Evolutionary conservation across 2,329 filamentous ascomycete species (phyloP), one percentile per base, ranked within the genome.

Genomic region (Epichloe uncinata): DNA sequence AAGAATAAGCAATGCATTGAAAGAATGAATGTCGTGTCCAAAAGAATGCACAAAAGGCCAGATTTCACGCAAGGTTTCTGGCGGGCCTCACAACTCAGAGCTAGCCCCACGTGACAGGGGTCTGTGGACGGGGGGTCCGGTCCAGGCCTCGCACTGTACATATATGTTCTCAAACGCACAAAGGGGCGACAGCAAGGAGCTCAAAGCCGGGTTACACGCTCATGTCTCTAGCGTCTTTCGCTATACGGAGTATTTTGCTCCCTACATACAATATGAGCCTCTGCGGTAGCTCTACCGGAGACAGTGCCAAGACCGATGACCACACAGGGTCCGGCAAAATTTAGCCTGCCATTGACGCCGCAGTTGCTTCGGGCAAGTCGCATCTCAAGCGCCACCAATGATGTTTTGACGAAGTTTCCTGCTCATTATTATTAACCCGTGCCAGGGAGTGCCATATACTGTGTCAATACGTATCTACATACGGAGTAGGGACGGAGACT

Each of bases 41-140:
- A 41, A 50, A 50, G 59, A 67, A 62, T 58, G 62, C 59, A 63
- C 62, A 68, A 71, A 73, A 73, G 70, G 70, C 71, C 70, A 73
- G 68, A 72, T 73, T 71, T 69, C 69, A 70, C 61, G 57, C 62
- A 52, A 47, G 48, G 50, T 52, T 44, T 47, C 50, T 40, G 45
- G 41, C 48, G 35, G 48, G 48, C 43, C 52, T 49, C 33, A 8
- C 15, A 13, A 18, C 16, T 34, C 36, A 18, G 11, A 37, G n/a
- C 6, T 2, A 40, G 60, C 60, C 61, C 62, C 62, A 63, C 61
- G 55, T 62, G 56, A 60, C 60, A 58, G 55, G 58, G 58, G 52
- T 57, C 40, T 26, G n/a, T 18, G 18, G 4, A 50, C 11, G 16
- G 16, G 18, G 36, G 15, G 37, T 18, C 36, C 30, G 12, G 22